A percentile compares a stretch with the other conserved stretches of the same genome.
phyloP scores from a whole-genome alignment of 768 basidiomycete genomes.

The Lactarius hatsudake region DNA sequence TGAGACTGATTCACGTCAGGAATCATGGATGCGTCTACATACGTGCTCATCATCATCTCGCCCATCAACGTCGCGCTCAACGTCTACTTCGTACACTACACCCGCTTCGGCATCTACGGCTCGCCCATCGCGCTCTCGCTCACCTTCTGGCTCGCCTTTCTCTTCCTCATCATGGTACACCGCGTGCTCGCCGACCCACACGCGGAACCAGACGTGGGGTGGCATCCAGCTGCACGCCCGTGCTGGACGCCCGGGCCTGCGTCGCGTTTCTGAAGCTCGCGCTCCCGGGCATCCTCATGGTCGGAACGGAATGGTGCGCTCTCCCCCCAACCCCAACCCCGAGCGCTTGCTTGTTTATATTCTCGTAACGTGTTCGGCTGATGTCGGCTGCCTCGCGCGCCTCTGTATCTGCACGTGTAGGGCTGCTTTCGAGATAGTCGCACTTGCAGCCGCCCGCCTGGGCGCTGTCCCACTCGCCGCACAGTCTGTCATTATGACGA shows the following conservation, averaged over 20 bases:
- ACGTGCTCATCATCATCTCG: conserved; percentile 57
- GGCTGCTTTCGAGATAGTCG: conserved; percentile 82
- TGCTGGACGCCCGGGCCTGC: conserved; percentile 51
- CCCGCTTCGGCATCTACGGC: conserved; percentile 60
- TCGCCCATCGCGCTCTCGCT: conserved; percentile 65
- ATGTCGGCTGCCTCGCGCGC: background rate
- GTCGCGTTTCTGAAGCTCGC: conserved; percentile 60
- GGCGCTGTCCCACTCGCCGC: conserved; percentile 67
- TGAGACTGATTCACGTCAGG: conserved; percentile 40
- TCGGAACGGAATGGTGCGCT: conserved; percentile 73
- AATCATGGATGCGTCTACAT: conserved; percentile 70
- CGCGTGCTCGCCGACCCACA: conserved; percentile 50
- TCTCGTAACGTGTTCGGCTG: background rate
- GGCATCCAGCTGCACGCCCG: conserved; percentile 47
- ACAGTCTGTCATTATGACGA: conserved; percentile 78
- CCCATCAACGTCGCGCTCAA: conserved; percentile 66
- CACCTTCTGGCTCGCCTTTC: conserved; percentile 68
- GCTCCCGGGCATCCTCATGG: conserved; percentile 75
- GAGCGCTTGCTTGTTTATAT: background rate
- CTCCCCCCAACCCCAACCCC: background rate
- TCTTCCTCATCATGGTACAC: conserved; percentile 51
- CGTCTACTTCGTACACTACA: conserved; percentile 60
- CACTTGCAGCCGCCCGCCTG: conserved; percentile 69
- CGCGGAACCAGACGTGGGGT: conserved; percentile 60
- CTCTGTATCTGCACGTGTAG: conserved; percentile 35